Base-by-base conservation (phyloP, 1,284 basidiomycete genomes). In the Heterobasidion annosum region DNA sequence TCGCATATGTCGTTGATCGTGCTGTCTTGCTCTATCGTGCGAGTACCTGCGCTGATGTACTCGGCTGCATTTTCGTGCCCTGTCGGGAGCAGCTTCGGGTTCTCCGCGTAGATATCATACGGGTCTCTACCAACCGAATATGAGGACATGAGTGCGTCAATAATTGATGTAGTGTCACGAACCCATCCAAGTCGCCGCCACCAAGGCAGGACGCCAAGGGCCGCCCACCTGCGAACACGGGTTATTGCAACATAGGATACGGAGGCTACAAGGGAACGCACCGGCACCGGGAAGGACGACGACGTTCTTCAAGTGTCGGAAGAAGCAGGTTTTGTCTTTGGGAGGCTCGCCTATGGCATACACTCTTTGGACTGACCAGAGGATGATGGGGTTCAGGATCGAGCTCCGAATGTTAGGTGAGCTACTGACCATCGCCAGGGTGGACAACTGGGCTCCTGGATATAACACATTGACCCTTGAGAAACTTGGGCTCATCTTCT, bases 111-210 rank as follows among this genome's bases (percentile, higher is more conserved):
- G 34, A 72, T 59, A n/a, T 68, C 67, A 54, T 68, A 73, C 3
- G 67, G 54, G 54, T 73, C 70, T 7, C 69, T 72, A 54, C 37
- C 18, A n/a, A 42, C 19, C 48, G 53, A 13, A 54, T 47, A 45
- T 25, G 15, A 42, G 32, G 16, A 5, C 48, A 15, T 19, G 16
- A 42, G 12, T 49, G 25, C 15, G 15, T 7, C 8, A 44, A 43
- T 35, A 15, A 52, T 59, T 33, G 37, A n/a, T 47, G 4, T 40
- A n/a, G 40, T 54, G 60, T 60, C 68, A 54, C 70, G 52, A 65
- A 86, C 84, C 85, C 86, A 59, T 89, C 87, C 42, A 90, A 70
- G 68, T 90, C 86, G 0, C 87, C 88, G 43, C 87, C 87, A n/a
- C 77, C 83, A 19, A 90, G 71, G 59, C 76, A 81, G 8, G 84